These are phyloP conservation scores for Nicotiana attenuata DNA, from an alignment of 257 asterid genomes.

Conservation along the genomic window DNA sequence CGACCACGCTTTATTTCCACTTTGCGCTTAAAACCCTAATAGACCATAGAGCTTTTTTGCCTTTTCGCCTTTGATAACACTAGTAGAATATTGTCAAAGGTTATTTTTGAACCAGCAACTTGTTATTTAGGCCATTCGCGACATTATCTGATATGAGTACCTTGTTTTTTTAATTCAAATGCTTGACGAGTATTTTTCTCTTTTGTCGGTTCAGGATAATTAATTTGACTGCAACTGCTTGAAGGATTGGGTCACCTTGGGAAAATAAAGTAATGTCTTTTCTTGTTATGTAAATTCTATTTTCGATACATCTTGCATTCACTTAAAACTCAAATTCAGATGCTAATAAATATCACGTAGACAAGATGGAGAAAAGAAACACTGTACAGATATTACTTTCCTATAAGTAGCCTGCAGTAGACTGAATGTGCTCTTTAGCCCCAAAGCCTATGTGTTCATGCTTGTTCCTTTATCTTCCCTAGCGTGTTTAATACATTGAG, in stretches of 20 bases:
- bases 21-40: too few species aligned
- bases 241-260: not conserved
- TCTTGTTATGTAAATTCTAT: not conserved
- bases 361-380: not conserved
- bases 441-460: not conserved
- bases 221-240: not conserved
- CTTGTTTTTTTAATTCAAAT: not conserved
- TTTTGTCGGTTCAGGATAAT: not conserved
- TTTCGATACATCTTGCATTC: not conserved
- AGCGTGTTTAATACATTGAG: not conserved
- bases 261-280: constrained; percentile 4
- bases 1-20: too few species aligned
- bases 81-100: not conserved
- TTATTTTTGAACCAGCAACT: not conserved
- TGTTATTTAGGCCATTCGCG: too few species aligned
- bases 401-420: not conserved
- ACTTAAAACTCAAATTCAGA: not conserved
- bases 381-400: not conserved
- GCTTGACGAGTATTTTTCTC: not conserved
- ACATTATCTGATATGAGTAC: not conserved
- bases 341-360: not conserved
- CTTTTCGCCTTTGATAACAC: too few species aligned
- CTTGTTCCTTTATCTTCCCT: not conserved
- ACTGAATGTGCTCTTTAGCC: not conserved
- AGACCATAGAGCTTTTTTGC: too few species aligned